Conservation (phyloP, 352 stramenopile genomes). For the Phytophthora sojae region DNA sequence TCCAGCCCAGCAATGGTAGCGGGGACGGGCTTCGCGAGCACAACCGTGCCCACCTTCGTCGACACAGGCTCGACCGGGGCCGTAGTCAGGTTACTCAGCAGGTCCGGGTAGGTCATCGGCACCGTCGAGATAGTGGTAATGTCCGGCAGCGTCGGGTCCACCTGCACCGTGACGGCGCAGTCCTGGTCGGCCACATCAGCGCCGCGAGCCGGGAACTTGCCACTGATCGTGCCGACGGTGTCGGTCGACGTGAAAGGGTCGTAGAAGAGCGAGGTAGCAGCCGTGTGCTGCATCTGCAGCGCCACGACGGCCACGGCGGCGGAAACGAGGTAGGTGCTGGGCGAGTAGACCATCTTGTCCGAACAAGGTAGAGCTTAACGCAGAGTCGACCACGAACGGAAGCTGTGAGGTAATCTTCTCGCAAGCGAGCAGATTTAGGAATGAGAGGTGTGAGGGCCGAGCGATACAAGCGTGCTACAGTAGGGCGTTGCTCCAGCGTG, state of each 20-base stretch:
- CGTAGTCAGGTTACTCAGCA: constrained; percentile 27
- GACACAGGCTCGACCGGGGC: constrained; percentile 24
- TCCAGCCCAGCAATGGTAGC: constrained; percentile 17
- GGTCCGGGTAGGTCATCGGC: not conserved
- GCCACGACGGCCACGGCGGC: constrained; percentile 18
- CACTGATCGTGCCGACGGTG: not conserved
- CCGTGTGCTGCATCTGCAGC: constrained; percentile 4
- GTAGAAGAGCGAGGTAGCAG: constrained; percentile 5
- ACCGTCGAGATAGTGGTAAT: constrained; percentile 7
- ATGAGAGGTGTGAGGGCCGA: not conserved
- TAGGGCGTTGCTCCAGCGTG: not conserved
- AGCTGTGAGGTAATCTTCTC: constrained; percentile 9
- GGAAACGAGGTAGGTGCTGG: constrained; percentile 17
- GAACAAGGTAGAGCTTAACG: not conserved
- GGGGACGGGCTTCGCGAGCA: constrained; percentile 23
- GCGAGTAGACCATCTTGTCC: constrained; percentile 5
- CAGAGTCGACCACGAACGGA: constrained; percentile 4
- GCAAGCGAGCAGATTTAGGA: constrained; percentile 1
- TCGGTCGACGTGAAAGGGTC: constrained; percentile 1
- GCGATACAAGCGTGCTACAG: not conserved
- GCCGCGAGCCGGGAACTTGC: constrained; percentile 7
- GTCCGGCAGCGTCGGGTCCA: constrained; percentile 5
- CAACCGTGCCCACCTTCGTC: constrained; percentile 29
- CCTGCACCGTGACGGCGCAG: constrained; percentile 7
- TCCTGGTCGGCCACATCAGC: not conserved